Evolutionary conservation across 768 basidiomycete genomes (phyloP).

Genomic region (Tricholoma flavovirens): DNA sequence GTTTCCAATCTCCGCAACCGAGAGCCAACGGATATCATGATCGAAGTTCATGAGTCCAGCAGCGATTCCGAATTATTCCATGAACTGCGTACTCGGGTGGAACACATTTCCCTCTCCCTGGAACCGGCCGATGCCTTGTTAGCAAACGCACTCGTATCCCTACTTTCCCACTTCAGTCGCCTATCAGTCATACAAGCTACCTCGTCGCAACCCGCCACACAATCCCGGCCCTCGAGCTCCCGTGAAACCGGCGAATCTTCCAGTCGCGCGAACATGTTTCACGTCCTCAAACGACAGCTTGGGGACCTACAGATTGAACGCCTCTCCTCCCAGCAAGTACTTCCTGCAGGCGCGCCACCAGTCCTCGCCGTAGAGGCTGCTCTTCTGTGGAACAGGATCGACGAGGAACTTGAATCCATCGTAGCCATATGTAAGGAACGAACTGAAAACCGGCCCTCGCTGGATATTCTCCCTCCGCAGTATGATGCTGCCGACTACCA

Average conservation of each 20-base stretch:
- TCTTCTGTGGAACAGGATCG: conserved; percentile 70
- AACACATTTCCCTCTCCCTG: conserved; percentile 38
- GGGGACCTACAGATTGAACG: conserved; percentile 61
- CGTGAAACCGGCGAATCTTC: conserved; percentile 11
- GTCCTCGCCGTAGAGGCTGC: conserved; percentile 51
- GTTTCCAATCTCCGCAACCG: conserved; percentile 55
- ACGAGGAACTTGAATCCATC: conserved; percentile 67
- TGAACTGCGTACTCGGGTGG: conserved; percentile 55
- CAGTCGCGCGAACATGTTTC: conserved; percentile 37
- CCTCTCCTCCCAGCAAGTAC: conserved; percentile 34
- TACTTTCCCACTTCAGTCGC: conserved; percentile 63
- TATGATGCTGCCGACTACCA: conserved; percentile 36
- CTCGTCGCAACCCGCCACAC: conserved; percentile 10
- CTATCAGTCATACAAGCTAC: conserved; percentile 42
- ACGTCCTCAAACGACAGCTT: conserved; percentile 61
- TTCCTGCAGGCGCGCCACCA: conserved; percentile 36
- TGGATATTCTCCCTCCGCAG: conserved; percentile 41
- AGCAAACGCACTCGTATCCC: conserved; percentile 60
- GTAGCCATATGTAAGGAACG: conserved; percentile 62
- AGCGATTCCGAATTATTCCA: conserved; percentile 48
- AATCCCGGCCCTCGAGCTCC: conserved; percentile 10
- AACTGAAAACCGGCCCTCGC: conserved; percentile 29
- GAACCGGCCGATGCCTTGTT: conserved; percentile 51
- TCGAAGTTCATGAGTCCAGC: conserved; percentile 33
- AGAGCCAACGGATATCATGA: conserved; percentile 38